Evolutionary conservation across 208 protist species (phyloP), one percentile per base, ranked within the genome.

Genomic region (Histomonas meleagridis): DNA sequence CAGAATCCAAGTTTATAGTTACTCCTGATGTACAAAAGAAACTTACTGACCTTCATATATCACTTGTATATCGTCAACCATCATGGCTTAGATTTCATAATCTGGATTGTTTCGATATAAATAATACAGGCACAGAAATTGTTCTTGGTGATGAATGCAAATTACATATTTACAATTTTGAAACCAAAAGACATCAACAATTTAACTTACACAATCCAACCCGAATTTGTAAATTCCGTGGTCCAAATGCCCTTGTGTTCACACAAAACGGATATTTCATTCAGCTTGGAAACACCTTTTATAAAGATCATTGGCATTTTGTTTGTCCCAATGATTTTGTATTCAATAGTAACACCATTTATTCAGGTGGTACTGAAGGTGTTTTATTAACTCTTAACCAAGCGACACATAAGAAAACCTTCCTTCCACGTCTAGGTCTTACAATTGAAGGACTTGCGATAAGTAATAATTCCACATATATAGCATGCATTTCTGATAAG

Each of bases 291-390:
- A 72, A n/a, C 65, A 26, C 40, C 18, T 18, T 18, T 23, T 46
- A 49, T 79, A 18, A 18, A 5, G 32, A 79, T 43, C 70, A 79
- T 35, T 79, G 70, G 70, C 70, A 79, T 51, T 79, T 46, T 35
- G 70, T 35, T 9, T 79, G 70, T 43, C 70, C 70, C 1, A 79
- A 79, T 28, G 70, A 32, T 79, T 46, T 79, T 40, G 32, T 46
- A n/a, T 79, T 49, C 18, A 49, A 79, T 51, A 35, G 49, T 18
- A 79, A 32, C 46, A n/a, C 70, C 4, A 49, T 79, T 51, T 46
- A 46, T 49, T 79, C 70, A 46, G 70, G 70, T 51, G 70, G 70
- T n/a, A 46, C 40, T n/a, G 70, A 79, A 79, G 70, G 70, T n/a
- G 70, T 79, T 79, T 79, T 79, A 7, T 28, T 35, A 3, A 49